These are phyloP conservation scores for Hevea brasiliensis DNA, from an alignment of 345 rosid species.

Conservation along the genomic window DNA sequence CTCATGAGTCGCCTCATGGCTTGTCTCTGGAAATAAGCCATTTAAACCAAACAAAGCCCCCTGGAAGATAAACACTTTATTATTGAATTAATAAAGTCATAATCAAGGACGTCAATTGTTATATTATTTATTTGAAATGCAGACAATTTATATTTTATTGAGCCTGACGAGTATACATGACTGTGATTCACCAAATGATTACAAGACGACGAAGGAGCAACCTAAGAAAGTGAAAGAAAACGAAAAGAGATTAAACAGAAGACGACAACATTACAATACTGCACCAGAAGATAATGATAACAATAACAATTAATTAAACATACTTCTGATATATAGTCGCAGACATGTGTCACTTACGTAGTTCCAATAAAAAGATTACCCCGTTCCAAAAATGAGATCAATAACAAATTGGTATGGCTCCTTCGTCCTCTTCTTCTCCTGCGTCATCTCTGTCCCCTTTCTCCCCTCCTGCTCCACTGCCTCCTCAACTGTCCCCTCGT, in stretches of 20 bases:
- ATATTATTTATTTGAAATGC: too few species aligned
- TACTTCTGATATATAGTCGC: neutral
- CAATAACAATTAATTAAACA: neutral
- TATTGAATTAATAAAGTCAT: too few species aligned
- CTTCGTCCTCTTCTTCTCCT: conserved; percentile 62
- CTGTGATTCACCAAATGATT: conserved; percentile 38
- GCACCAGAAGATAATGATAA: neutral
- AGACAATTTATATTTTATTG: too few species aligned
- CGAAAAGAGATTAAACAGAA: conserved; percentile 32
- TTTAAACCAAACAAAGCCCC: too few species aligned
- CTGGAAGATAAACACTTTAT: too few species aligned
- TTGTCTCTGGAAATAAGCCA: too few species aligned
- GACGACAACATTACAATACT: neutral
- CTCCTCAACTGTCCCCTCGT: conserved; percentile 48
- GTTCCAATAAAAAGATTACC: neutral
- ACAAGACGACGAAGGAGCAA: conserved; percentile 45
- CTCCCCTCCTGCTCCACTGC: conserved; percentile 33
- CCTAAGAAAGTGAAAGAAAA: conserved; percentile 33
- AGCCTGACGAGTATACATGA: too few species aligned
- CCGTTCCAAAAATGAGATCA: neutral
- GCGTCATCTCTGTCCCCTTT: conserved; percentile 52
- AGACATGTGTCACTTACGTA: too few species aligned
- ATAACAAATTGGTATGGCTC: conserved; percentile 43
- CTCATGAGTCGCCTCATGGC: too few species aligned
- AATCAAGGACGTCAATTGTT: too few species aligned